These are phyloP conservation scores for Pezicula neosporulosa DNA, from an alignment of 2,329 filamentous ascomycete genomes.

Conservation along the genomic window DNA sequence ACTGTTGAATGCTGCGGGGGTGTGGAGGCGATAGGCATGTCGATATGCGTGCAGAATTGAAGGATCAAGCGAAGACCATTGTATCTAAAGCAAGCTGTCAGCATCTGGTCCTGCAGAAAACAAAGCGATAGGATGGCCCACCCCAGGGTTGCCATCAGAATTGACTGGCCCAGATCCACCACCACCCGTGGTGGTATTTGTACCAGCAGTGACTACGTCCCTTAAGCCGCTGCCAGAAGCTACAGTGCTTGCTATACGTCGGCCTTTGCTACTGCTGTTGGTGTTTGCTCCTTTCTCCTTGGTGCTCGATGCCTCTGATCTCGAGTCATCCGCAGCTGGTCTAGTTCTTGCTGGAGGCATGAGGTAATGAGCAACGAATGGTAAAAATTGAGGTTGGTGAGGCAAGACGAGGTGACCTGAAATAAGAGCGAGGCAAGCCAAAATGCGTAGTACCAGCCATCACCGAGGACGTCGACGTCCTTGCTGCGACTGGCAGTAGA, in stretches of 20 bases:
- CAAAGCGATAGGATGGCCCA: constrained; percentile 12
- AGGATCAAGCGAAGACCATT: constrained; percentile 67
- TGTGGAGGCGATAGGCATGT: constrained; percentile 67
- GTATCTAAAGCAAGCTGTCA: constrained; percentile 35
- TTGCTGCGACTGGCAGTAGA: too few relatives aligned
- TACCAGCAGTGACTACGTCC: constrained; percentile 23
- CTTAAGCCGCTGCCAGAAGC: constrained; percentile 22
- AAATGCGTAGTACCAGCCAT: too few relatives aligned
- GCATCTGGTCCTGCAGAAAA: background rate
- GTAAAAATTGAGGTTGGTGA: too few relatives aligned
- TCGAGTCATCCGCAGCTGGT: constrained; percentile 25
- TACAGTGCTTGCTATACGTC: constrained; percentile 18
- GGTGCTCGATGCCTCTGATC: constrained; percentile 31
- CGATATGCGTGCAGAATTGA: constrained; percentile 72
- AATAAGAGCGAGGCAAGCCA: too few relatives aligned
- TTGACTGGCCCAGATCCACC: constrained; percentile 9
- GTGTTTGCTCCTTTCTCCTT: constrained; percentile 27
- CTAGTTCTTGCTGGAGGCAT: background rate
- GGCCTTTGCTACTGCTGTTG: constrained; percentile 25
- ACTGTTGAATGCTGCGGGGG: constrained; percentile 65
- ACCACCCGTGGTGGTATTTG: constrained; percentile 6
- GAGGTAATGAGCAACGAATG: too few relatives aligned
- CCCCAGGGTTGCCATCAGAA: constrained; percentile 21
- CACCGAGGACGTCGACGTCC: too few relatives aligned
- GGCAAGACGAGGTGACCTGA: too few relatives aligned